Conservation (phyloP, 2,329 filamentous ascomycete species). For the Ophiostoma perfectum region DNA sequence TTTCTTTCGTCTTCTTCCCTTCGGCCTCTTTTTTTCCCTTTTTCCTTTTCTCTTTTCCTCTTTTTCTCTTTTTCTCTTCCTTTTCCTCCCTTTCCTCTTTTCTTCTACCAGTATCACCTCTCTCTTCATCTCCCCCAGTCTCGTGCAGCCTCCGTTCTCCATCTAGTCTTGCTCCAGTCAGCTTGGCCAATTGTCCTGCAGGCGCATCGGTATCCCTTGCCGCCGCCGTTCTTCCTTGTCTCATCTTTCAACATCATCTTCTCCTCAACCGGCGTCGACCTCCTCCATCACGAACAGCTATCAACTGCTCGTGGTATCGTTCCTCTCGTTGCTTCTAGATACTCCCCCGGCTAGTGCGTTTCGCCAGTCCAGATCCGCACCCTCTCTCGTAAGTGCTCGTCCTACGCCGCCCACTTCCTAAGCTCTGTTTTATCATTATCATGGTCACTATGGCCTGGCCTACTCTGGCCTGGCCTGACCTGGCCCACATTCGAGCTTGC, state of each 20-base stretch:
- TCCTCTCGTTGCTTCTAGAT: neutral
- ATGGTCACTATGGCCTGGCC: neutral
- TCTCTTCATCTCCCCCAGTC: neutral
- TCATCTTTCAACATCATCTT: constrained; percentile 9
- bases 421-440: constrained; percentile 1
- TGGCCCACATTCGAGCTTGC: constrained; percentile 17
- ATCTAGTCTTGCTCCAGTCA: neutral
- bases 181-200: constrained; percentile 7
- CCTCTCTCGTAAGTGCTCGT: neutral
- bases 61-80: constrained; percentile 18
- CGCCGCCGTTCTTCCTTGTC: constrained; percentile 3
- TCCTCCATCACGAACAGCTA: neutral
- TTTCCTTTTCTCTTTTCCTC: neutral
- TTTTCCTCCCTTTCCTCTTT: neutral
- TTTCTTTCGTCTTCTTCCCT: constrained; percentile 1
- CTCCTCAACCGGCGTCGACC: neutral
- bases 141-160: constrained; percentile 5
- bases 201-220: constrained; percentile 5
- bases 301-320: neutral
- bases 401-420: neutral
- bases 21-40: neutral
- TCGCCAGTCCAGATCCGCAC: neutral
- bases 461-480: neutral
- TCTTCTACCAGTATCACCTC: neutral
- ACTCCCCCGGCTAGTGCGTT: neutral